Percentiles rank a stretch among this genome's conserved stretches.
These are phyloP conservation scores for Xylaria sp. DNA, from an alignment of 2,329 filamentous ascomycete species.

Conservation along the genomic window DNA sequence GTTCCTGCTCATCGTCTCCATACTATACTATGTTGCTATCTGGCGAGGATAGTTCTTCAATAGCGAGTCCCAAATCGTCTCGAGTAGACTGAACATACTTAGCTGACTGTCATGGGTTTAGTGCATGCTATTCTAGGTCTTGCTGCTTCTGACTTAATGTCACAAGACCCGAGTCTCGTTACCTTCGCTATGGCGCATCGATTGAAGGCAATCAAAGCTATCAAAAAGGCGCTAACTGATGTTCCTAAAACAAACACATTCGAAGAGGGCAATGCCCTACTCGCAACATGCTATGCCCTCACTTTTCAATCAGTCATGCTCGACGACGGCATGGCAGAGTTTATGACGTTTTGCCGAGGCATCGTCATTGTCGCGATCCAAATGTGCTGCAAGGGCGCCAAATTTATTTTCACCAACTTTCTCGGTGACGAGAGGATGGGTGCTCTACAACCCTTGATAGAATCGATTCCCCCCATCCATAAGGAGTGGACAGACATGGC, in stretches of 20 bases:
- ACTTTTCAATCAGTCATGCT: slow-evolving; percentile 69
- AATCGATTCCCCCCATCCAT: slow-evolving; percentile 58
- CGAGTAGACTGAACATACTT: neutral
- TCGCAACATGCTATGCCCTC: slow-evolving; percentile 69
- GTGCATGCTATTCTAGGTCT: slow-evolving; percentile 77
- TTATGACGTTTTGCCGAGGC: slow-evolving; percentile 69
- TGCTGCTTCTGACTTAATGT: slow-evolving; percentile 72
- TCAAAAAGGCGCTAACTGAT: slow-evolving; percentile 65
- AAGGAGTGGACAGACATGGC: slow-evolving; percentile 61
- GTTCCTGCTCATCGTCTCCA: neutral
- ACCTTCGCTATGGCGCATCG: slow-evolving; percentile 72
- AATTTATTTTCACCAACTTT: slow-evolving; percentile 63
- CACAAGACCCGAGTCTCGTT: slow-evolving; percentile 62
- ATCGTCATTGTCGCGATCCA: slow-evolving; percentile 66
- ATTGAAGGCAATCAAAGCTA: slow-evolving; percentile 67
- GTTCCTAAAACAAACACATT: slow-evolving; percentile 55
- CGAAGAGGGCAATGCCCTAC: slow-evolving; percentile 68
- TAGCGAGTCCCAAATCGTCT: neutral
- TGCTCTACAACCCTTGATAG: slow-evolving; percentile 59
- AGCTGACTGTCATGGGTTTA: slow-evolving; percentile 58
- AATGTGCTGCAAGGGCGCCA: slow-evolving; percentile 62
- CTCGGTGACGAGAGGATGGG: slow-evolving; percentile 55
- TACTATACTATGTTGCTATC: neutral
- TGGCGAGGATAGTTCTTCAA: slow-evolving; percentile 8
- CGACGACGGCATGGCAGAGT: slow-evolving; percentile 69